phyloP scores from a whole-genome alignment of 192 early-diverging fungal genomes.

The Backusella tarrabulga region DNA sequence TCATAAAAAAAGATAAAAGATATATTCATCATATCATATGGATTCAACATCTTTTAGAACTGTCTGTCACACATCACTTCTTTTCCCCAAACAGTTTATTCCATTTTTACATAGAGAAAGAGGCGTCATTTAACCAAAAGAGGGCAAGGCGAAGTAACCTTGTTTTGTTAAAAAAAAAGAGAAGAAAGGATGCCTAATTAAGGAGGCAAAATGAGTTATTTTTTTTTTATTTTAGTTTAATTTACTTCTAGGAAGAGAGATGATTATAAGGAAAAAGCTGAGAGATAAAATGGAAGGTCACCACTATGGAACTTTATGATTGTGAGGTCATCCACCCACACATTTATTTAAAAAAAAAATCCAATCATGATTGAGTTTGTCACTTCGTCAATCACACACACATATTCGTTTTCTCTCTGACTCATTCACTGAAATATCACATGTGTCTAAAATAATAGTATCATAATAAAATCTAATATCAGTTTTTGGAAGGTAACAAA shows the following conservation, averaged over 20 bases:
- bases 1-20: not conserved
- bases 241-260: not conserved
- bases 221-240: not conserved
- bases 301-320: not conserved
- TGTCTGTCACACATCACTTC: not conserved
- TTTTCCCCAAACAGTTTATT: not conserved
- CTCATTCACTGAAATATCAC: not conserved
- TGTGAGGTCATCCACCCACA: not conserved
- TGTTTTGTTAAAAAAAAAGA: not conserved
- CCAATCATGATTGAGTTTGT: not conserved
- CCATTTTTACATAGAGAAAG: not conserved
- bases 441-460: not conserved
- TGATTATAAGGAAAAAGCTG: too few relatives aligned
- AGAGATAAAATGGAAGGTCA: not conserved
- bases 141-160: not conserved
- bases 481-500: not conserved
- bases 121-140: not conserved
- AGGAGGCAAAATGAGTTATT: slow-evolving; percentile 1
- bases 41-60: not conserved
- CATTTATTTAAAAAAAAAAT: not conserved
- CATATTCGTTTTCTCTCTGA: not conserved
- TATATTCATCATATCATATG: not conserved
- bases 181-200: not conserved
- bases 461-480: not conserved
- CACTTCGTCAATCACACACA: not conserved